Base-by-base conservation (phyloP, 805 yeast genomes). In the Candida hispaniensis region DNA sequence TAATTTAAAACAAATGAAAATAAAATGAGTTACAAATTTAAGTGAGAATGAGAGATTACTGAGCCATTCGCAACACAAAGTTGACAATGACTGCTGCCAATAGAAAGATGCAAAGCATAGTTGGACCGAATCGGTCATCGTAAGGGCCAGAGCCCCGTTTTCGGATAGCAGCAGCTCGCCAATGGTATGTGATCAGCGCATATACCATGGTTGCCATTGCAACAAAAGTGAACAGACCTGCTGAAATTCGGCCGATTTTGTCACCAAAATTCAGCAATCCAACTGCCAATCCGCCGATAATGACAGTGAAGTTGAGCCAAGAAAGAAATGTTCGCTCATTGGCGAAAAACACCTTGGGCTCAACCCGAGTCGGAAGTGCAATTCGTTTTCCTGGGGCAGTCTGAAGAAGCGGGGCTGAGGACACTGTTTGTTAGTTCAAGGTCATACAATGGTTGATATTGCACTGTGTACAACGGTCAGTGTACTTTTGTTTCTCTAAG, bases 161-260 rank as follows among this genome's bases (percentile, higher is more conserved):
- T 60, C 99, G 77, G 48, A 91, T 91, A 41, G 98, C 98, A 55
- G 86, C 83, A 2, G 98, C 98, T 66, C 99, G 81, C 98, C 98
- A 93, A 60, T 91, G 99, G 59, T 91, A 91, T 8, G 97, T 91
- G 30, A 83, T 70, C 43, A 91, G 69, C 2, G 99, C 98, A 52
- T 91, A 91, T 3, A 78, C 69, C 99, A 91, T 91, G 14, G 98
- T 88, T 45, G 81, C 83, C 96, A 91, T 88, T 44, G 98, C 94
- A 39, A 91, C 86, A 42, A 88, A 66, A 3, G 98, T 93, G 67
- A 91, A 91, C 39, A 91, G 65, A 4, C 88, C 91, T 27, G 99
- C 97, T 47, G 91, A 75, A 40, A 91, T 74, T 51, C 93, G 72
- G 43, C 97, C 97, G 26, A 88, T 72, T 42, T 72, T 70, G 61